Evolutionary conservation across 495 filamentous ascomycete species (phyloP).

Genomic region (Podospora conica): DNA sequence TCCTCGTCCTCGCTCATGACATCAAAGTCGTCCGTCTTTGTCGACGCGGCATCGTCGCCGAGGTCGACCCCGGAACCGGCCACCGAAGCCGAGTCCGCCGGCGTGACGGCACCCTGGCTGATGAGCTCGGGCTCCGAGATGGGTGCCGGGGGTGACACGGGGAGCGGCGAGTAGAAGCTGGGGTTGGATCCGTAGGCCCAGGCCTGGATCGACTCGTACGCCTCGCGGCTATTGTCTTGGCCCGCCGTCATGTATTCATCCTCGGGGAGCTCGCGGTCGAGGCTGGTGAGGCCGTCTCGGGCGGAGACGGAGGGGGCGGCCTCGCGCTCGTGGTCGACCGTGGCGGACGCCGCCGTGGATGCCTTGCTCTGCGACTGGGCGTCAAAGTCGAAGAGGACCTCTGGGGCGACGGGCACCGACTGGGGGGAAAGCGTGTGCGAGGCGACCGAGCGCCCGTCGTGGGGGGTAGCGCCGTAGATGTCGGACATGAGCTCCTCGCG

Average conservation of each 20-base stretch:
- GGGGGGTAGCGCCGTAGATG: conserved; percentile 48
- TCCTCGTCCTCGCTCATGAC: conserved; percentile 62
- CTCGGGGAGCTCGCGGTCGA: conserved; percentile 33
- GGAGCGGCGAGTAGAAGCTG: conserved; percentile 49
- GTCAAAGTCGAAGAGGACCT: conserved; percentile 31
- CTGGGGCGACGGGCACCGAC: conserved; percentile 12
- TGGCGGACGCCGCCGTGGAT: conserved; percentile 9
- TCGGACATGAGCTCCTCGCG: conserved; percentile 44
- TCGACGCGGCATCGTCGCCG: conserved; percentile 32
- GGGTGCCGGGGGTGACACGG: conserved; percentile 31
- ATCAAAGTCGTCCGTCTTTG: conserved; percentile 38
- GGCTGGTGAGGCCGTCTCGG: conserved; percentile 7
- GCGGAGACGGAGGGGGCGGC: background rate
- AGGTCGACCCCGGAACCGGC: conserved; percentile 39
- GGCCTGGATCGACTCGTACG: conserved; percentile 49
- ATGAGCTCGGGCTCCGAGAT: conserved; percentile 39
- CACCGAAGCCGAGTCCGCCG: conserved; percentile 45
- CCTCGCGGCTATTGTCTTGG: conserved; percentile 32
- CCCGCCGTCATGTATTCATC: conserved; percentile 45
- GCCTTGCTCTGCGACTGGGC: conserved; percentile 15
- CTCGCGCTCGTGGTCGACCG: background rate
- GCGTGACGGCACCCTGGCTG: conserved; percentile 44
- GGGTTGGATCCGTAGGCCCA: conserved; percentile 44
- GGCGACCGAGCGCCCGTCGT: conserved; percentile 18
- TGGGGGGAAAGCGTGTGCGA: conserved; percentile 20